Base-by-base conservation (phyloP, 805 yeast genomes). In the Saturnispora halmiae region DNA sequence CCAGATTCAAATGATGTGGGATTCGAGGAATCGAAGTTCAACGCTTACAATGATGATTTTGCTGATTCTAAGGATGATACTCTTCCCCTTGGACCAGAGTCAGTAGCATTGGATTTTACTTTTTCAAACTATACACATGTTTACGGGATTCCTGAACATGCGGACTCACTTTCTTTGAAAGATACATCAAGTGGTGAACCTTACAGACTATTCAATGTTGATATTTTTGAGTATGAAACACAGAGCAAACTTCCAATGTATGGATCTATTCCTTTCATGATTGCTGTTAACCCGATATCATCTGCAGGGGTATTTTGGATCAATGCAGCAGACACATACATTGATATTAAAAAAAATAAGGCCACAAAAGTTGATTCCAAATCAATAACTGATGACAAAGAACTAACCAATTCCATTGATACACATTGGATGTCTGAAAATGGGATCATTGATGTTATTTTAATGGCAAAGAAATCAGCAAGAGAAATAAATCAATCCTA, bases 101-200 rank as follows among this genome's bases (percentile, higher is more conserved):
- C 96, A 0, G 69, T 92, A 20, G 96, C 81, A 0, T 48, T 83
- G 22, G 99, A 92, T 57, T 70, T 86, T 44, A 61, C 75, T 0
- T 79, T 92, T 48, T 54, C 61, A 3, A 78, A 75, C 1, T 79
- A 69, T 49, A 56, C 65, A 4, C 70, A 80, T 52, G 82, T 85
- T 1, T 92, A 75, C 58, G 99, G 99, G n/a, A 82, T 92, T 33
- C 97, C 98, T 0, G 98, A 92, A 59, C 98, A 92, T 54, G 90
- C 97, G 0, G 95, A 85, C 50, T 65, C 81, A 1, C 61, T 92
- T 36, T 68, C 79, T 15, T 65, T 92, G 49, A 76, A 77, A 42
- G 90, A 83, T 48, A 88, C 97, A 0, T 51, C 64, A 0, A 54
- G 49, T 10, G 43, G 64, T 2, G 82, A 79, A 41, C 97, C 97